phyloP scores from a whole-genome alignment of 169 alveolate species.

The Plasmodium coatneyi region DNA sequence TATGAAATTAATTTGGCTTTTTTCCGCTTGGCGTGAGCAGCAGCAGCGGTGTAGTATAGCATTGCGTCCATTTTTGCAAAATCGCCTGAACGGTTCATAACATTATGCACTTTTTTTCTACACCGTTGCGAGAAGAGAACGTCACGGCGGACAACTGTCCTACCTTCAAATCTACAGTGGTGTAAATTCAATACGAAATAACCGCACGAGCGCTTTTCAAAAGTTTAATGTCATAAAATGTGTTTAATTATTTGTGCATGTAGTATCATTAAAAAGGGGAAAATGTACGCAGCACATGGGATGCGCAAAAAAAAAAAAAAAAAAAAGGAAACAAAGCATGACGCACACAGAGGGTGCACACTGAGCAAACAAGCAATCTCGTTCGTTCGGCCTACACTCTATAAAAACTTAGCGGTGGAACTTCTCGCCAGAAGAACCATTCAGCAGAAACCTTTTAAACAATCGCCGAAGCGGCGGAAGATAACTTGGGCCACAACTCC shows the following conservation, averaged over 20 bases:
- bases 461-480: slow-evolving; percentile 98
- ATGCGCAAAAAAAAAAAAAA: neutral
- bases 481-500: slow-evolving; percentile 99
- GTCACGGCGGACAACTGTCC: neutral
- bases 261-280: neutral
- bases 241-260: neutral
- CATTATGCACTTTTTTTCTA: neutral
- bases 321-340: neutral
- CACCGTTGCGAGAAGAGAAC: neutral
- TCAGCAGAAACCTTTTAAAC: slow-evolving; percentile 85
- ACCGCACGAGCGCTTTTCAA: neutral
- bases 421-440: neutral
- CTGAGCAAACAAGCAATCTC: neutral
- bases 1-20: neutral
- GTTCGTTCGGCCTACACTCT: neutral
- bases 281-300: neutral
- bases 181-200: neutral
- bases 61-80: neutral
- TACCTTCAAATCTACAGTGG: neutral
- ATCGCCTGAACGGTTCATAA: neutral
- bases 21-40: neutral
- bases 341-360: neutral
- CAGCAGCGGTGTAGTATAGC: neutral
- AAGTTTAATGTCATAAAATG: neutral
- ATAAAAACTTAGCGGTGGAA: neutral